Conservation (phyloP, 768 basidiomycete species). For the Rhodotorula taiwanensis region DNA sequence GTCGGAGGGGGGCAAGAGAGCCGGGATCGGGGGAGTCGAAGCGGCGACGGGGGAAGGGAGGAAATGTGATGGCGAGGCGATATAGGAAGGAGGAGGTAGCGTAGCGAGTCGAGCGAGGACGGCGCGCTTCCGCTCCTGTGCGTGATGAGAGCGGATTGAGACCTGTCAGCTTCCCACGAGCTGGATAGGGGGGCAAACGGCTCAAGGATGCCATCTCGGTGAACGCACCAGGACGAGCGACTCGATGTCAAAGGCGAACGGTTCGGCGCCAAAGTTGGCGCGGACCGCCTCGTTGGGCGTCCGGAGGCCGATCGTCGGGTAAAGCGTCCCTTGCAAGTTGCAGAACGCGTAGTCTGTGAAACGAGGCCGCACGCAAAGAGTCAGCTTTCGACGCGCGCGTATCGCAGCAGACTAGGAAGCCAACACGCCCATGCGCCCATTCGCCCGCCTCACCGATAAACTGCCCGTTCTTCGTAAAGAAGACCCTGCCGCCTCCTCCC, state of each 20-base stretch:
- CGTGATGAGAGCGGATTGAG: background rate
- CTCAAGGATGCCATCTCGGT: background rate
- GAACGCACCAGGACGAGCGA: constrained; percentile 55
- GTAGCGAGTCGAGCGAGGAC: constrained; percentile 8
- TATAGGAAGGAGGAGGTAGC: constrained; percentile 9
- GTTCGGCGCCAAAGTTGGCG: constrained; percentile 79
- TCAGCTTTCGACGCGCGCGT: background rate
- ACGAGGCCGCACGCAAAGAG: background rate
- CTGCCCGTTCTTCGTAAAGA: constrained; percentile 83
- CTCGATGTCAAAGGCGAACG: constrained; percentile 86
- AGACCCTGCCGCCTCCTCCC: constrained; percentile 53
- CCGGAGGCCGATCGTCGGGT: constrained; percentile 82
- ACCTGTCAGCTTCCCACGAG: no score
- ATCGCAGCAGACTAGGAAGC: no score
- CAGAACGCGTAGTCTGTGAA: constrained; percentile 37
- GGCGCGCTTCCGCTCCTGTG: constrained; percentile 36
- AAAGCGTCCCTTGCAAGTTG: constrained; percentile 56
- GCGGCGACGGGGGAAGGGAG: constrained; percentile 26
- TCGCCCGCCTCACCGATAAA: constrained; percentile 43
- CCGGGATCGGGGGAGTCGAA: no score
- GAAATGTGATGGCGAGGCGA: background rate
- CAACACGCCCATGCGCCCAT: no score
- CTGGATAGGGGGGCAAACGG: no score
- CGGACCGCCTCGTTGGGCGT: constrained; percentile 68
- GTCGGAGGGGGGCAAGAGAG: no score